Evolutionary conservation across 805 yeast genomes (phyloP).

Genomic region (Cyberlindnera japonica): DNA sequence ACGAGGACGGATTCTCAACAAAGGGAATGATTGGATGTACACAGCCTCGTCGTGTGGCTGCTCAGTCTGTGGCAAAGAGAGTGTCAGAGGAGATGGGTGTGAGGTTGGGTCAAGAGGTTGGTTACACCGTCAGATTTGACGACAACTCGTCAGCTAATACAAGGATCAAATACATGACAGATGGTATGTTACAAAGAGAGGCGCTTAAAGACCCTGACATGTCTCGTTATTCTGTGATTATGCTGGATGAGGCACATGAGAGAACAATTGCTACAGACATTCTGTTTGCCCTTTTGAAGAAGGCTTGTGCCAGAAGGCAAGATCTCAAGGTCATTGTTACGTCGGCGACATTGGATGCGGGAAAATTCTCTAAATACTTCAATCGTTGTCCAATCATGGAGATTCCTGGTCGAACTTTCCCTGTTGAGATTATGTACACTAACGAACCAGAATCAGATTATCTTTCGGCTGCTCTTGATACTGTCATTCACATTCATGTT

Average conservation of each 20-base stretch:
- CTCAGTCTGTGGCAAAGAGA: conserved; percentile 75
- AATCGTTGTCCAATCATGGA: conserved; percentile 83
- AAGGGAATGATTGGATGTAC: conserved; percentile 57
- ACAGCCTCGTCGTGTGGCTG: conserved; percentile 83
- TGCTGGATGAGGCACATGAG: conserved; percentile 97
- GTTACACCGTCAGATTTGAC: conserved; percentile 85
- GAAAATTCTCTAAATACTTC: conserved; percentile 68
- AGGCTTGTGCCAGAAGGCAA: conserved; percentile 53
- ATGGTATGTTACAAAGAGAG: conserved; percentile 84
- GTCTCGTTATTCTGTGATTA: conserved; percentile 73
- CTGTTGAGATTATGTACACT: conserved; percentile 73
- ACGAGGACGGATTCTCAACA: conserved; percentile 60
- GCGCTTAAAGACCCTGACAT: conserved; percentile 60
- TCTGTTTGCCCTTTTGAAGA: conserved; percentile 69
- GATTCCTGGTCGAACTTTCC: conserved; percentile 89
- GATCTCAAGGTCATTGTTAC: conserved; percentile 84
- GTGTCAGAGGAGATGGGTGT: conserved; percentile 79
- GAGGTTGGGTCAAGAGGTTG: conserved; percentile 69
- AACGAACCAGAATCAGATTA: conserved; percentile 65
- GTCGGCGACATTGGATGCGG: conserved; percentile 91
- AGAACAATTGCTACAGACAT: conserved; percentile 85
- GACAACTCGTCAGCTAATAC: conserved; percentile 60
- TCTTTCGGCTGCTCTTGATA: conserved; percentile 81
- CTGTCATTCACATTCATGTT: conserved; percentile 71
- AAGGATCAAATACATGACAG: conserved; percentile 88